These are phyloP conservation scores for Pseudoscleropodium purum DNA, from an alignment of 225 moss, liverwort and hornwort species.

Conservation along the genomic window DNA sequence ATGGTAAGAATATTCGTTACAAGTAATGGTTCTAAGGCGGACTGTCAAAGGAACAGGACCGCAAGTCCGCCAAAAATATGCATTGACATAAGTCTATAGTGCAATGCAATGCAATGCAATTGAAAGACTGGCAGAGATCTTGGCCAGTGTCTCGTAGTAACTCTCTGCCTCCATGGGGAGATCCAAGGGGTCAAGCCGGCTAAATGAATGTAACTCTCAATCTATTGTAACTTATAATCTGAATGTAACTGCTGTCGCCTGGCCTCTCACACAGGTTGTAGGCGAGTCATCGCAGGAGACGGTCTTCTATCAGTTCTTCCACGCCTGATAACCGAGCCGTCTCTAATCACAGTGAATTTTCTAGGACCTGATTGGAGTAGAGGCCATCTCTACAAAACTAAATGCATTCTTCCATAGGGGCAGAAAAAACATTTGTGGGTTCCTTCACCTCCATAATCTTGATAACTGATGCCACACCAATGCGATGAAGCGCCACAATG, in stretches of 20 bases:
- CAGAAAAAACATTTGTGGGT: background rate
- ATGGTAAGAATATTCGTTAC: background rate
- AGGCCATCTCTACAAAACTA: background rate
- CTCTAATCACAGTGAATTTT: background rate
- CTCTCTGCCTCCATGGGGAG: background rate
- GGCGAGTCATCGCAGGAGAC: background rate
- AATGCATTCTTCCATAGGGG: background rate
- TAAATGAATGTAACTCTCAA: background rate
- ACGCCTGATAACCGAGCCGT: background rate
- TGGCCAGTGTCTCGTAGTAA: background rate
- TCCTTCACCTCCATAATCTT: slow-evolving; percentile 81
- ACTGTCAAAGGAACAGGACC: background rate
- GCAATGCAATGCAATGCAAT: background rate
- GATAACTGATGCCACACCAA: slow-evolving; percentile 78
- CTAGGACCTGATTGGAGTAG: background rate
- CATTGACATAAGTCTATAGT: background rate
- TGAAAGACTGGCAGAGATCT: background rate
- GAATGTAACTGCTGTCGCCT: background rate
- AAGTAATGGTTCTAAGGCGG: background rate
- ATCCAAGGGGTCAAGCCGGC: background rate
- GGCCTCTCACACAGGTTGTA: background rate
- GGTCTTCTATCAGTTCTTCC: background rate
- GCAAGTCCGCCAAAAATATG: background rate
- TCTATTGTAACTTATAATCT: background rate
- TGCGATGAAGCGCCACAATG: slow-evolving; percentile 82